Percentiles rank a stretch among this genome's conserved stretches.
Conservation (phyloP, 1,284 basidiomycete species). For the Fomes fomentarius region DNA sequence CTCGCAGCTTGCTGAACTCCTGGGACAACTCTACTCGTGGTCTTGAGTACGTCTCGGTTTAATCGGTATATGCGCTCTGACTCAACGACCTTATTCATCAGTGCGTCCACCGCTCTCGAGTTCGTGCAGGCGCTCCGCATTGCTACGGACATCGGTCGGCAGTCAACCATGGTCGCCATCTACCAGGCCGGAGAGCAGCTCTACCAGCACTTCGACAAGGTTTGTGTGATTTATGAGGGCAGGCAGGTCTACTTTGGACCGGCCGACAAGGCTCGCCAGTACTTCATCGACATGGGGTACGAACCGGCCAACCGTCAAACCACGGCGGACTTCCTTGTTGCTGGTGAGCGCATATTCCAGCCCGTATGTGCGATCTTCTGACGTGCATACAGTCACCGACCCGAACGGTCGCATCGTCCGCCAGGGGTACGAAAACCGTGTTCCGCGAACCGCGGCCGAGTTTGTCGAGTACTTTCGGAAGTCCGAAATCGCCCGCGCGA, state of each 20-base stretch:
- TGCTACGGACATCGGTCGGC: conserved; percentile 53
- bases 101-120: conserved; percentile 60
- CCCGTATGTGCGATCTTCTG: not conserved
- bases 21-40: conserved; percentile 81
- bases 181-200: conserved; percentile 63
- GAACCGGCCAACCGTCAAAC: conserved; percentile 57
- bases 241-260: conserved; percentile 66
- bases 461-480: conserved; percentile 51
- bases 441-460: conserved; percentile 53
- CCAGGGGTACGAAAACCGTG: conserved; percentile 43
- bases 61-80: too few relatives aligned
- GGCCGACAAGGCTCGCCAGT: conserved; percentile 53
- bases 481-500: conserved; percentile 41
- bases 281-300: conserved; percentile 68
- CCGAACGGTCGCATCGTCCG: conserved; percentile 49
- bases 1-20: conserved; percentile 57
- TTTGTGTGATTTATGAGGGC: conserved; percentile 65
- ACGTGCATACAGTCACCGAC: conserved; percentile 47
- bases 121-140: conserved; percentile 59
- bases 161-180: conserved; percentile 58
- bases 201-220: conserved; percentile 62
- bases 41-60: conserved; percentile 31
- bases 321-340: conserved; percentile 62
- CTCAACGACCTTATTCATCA: too few relatives aligned
- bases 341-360: conserved; percentile 29